Percentiles rank a stretch among this genome's conserved stretches.
Evolutionary conservation across 345 rosid genomes (phyloP).

Genomic region (Rhizophora apiculata): DNA sequence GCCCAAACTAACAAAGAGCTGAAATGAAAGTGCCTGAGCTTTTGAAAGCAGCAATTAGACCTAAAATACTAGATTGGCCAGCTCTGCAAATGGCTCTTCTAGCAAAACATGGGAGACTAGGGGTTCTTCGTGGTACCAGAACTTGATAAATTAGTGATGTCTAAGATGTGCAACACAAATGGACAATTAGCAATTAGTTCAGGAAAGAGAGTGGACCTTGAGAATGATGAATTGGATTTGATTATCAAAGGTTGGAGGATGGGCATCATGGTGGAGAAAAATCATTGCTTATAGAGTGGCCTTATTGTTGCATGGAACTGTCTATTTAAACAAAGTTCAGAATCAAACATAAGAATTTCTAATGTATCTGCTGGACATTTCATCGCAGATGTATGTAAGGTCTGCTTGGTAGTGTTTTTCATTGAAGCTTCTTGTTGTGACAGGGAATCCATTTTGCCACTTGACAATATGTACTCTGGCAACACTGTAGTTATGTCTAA

Average conservation of each 20-base stretch:
- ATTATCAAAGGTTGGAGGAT: slow-evolving; percentile 57
- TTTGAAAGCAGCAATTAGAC: slow-evolving; percentile 8
- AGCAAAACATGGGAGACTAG: neutral
- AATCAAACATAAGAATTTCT: slow-evolving; percentile 68
- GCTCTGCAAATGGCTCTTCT: neutral
- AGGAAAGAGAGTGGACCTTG: slow-evolving; percentile 43
- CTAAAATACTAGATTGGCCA: neutral
- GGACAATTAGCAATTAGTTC: slow-evolving; percentile 4
- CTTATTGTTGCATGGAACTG: slow-evolving; percentile 68
- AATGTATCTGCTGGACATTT: slow-evolving; percentile 84
- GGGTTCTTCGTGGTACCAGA: neutral
- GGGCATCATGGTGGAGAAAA: slow-evolving; percentile 66
- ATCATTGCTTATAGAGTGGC: slow-evolving; percentile 92
- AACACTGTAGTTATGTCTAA: slow-evolving; percentile 57
- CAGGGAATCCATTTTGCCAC: slow-evolving; percentile 19
- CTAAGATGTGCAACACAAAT: neutral
- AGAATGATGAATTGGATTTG: slow-evolving; percentile 42
- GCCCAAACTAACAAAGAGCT: slow-evolving; percentile 44
- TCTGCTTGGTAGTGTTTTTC: slow-evolving; percentile 25
- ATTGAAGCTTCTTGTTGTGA: slow-evolving; percentile 8
- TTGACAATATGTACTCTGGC: slow-evolving; percentile 52
- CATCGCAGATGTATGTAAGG: slow-evolving; percentile 38
- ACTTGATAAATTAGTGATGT: neutral
- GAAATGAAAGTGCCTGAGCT: neutral
- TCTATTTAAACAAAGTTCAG: slow-evolving; percentile 61